Percentiles rank a stretch among this genome's conserved stretches.
These are phyloP conservation scores for Biscogniauxia sp. DNA, from an alignment of 2,329 filamentous ascomycete genomes.

Conservation along the genomic window DNA sequence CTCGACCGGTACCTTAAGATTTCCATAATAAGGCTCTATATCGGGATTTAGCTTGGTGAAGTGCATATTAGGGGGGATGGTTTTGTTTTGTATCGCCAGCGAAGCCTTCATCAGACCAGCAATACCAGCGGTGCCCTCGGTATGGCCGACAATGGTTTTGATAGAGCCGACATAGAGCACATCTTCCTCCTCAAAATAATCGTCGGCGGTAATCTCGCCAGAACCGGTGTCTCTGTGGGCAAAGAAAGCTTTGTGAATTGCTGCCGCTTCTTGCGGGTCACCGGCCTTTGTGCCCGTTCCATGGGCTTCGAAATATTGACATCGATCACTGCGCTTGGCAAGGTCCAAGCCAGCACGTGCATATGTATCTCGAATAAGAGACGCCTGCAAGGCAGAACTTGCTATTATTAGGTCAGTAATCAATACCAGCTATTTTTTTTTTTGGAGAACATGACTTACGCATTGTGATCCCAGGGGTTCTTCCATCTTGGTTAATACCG, in stretches of 20 bases:
- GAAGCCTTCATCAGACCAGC: conserved; percentile 15
- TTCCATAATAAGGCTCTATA: conserved; percentile 5
- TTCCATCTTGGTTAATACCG: conserved; percentile 16
- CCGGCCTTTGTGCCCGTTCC: conserved; percentile 29
- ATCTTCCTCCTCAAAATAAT: conserved; percentile 2
- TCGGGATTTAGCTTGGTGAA: conserved; percentile 6
- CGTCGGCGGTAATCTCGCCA: neutral
- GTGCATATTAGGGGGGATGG: conserved; percentile 10
- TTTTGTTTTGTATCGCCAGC: conserved; percentile 2
- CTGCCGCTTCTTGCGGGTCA: conserved; percentile 26
- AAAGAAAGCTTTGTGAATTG: conserved; percentile 19
- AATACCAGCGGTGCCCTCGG: conserved; percentile 16
- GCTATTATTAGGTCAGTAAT: neutral
- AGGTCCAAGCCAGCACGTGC: conserved; percentile 10
- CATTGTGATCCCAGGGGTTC: conserved; percentile 13
- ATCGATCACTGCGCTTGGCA: conserved; percentile 8
- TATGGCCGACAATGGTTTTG: conserved; percentile 17
- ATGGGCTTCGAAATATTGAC: conserved; percentile 31
- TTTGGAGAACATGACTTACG: neutral
- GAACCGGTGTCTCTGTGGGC: neutral
- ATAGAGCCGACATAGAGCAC: conserved; percentile 10
- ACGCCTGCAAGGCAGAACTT: conserved; percentile 5
- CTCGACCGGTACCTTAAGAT: conserved; percentile 3
- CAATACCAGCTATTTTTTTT: neutral
- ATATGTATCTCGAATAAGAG: conserved; percentile 11